Base-by-base conservation (phyloP, 306 rosid genomes). In the Begonia loranthoides region DNA sequence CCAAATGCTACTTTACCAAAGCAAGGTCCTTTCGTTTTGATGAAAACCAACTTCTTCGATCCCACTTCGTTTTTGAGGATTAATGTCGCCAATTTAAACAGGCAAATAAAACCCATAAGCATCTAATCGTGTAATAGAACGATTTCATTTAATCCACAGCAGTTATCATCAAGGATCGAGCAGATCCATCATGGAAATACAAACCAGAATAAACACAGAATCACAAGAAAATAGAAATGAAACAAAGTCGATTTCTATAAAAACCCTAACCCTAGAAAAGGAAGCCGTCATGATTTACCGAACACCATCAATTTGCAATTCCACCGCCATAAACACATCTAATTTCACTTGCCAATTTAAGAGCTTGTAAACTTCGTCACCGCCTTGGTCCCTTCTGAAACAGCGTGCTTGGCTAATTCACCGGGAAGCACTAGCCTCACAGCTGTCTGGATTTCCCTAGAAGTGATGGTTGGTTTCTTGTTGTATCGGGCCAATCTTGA, bases 361-460 rank as follows among this genome's bases (percentile, higher is more conserved):
- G 87, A 74, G 5, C 79, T 83, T 0, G 79, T 79, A 6, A 83
- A 83, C 62, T 83, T 83, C 7, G 93, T 83, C 0, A 83, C 93
- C 0, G 93, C 93, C 71, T 83, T 83, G 9, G 93, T 83, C 1
- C 93, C 93, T 46, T 83, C 87, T 0, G 93, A 83, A 0, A 83
- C 84, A 0, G 83, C 93, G 0, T 83, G 93, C 58, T 83, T 83
- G 0, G 93, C 93, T 61, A 83, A 60, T 28, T 83, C 87, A 9
- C 93, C 87, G 0, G 93, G 93, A 10, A 83, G 57, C 8, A 83
- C 87, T 4, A 83, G 66, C 5, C 93, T 74, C 13, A 83, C 93
- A 0, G 87, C 93, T 0, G 93, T 83, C 51, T 83, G 93, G 22
- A 83, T 82, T 52, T 82, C 93, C 79, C 93, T 56, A 0, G 93